Conservation (phyloP, 495 filamentous ascomycete species). For the Hyaloscypha hepaticicola region DNA sequence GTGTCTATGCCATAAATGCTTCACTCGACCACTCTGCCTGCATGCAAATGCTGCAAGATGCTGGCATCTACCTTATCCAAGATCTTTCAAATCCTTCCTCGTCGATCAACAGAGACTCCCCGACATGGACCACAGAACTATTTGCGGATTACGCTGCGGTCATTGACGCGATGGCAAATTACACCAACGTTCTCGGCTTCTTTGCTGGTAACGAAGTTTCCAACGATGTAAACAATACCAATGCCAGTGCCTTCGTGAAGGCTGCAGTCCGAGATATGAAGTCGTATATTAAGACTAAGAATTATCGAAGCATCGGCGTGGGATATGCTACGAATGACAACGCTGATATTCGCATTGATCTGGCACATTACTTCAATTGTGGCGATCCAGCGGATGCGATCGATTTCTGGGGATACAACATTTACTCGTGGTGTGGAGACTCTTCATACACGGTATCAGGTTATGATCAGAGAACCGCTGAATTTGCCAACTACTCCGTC, state of each 20-base stretch:
- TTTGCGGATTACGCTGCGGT: slow-evolving; percentile 80
- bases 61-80: slow-evolving; percentile 91
- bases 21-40: slow-evolving; percentile 73
- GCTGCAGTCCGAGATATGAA: slow-evolving; percentile 95
- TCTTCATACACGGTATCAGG: slow-evolving; percentile 71
- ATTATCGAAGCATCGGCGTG: slow-evolving; percentile 78
- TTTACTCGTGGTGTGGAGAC: slow-evolving; percentile 96
- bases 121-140: slow-evolving; percentile 72
- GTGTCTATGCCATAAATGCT: slow-evolving; percentile 90
- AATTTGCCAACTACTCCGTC: slow-evolving; percentile 84
- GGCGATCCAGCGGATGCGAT: slow-evolving; percentile 62
- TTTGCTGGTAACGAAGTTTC: slow-evolving; percentile 97
- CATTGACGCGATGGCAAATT: slow-evolving; percentile 73
- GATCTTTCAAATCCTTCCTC: slow-evolving; percentile 76
- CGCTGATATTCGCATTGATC: slow-evolving; percentile 66
- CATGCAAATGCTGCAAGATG: slow-evolving; percentile 78
- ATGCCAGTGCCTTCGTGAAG: slow-evolving; percentile 89
- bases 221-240: slow-evolving; percentile 78
- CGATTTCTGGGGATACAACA: slow-evolving; percentile 99
- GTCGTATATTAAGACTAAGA: slow-evolving; percentile 78
- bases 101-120: slow-evolving; percentile 81
- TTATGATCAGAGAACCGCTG: slow-evolving; percentile 73
- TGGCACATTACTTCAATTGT: slow-evolving; percentile 94
- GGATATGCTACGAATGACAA: slow-evolving; percentile 97
- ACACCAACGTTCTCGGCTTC: slow-evolving; percentile 90